Conservation (phyloP, 2,329 filamentous ascomycete species). For the Claviceps citrina region DNA sequence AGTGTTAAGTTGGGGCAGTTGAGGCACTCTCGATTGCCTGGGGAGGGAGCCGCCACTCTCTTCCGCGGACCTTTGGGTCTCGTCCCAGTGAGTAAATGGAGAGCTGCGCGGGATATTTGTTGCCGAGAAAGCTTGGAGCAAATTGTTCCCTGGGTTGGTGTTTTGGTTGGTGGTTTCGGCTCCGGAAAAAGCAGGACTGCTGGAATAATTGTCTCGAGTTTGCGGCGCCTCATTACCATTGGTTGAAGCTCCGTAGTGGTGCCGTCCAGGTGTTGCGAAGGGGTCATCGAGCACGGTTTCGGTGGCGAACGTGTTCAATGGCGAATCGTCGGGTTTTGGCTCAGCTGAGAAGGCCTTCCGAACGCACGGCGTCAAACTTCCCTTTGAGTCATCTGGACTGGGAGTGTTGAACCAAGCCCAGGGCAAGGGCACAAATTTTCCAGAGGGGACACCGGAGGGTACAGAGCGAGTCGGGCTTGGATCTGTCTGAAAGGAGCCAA, state of each 20-base stretch:
- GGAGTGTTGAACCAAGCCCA: conserved; percentile 35
- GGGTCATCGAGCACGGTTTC: conserved; percentile 16
- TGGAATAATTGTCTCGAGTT: conserved; percentile 1
- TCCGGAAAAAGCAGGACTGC: conserved; percentile 2
- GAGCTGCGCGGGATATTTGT: conserved; percentile 16
- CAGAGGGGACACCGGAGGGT: conserved; percentile 15
- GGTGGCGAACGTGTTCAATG: conserved; percentile 8
- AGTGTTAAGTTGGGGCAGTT: conserved; percentile 1
- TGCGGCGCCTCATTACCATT: neutral
- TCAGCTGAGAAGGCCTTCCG: conserved; percentile 14
- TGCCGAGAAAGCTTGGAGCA: conserved; percentile 21
- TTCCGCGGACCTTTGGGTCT: conserved; percentile 9
- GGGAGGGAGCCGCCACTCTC: conserved; percentile 9
- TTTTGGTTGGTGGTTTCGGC: conserved; percentile 17
- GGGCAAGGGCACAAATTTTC: conserved; percentile 26
- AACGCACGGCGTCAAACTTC: conserved; percentile 7
- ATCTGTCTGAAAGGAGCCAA: conserved; percentile 24
- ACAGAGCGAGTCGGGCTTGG: conserved; percentile 16
- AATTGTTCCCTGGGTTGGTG: conserved; percentile 17
- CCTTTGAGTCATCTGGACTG: conserved; percentile 14
- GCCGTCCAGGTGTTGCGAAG: conserved; percentile 15
- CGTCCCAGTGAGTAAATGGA: conserved; percentile 17
- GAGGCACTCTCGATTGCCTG: conserved; percentile 9
- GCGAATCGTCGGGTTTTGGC: conserved; percentile 13
- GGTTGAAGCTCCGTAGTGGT: conserved; percentile 3